Conservation (phyloP, 106 monocot genomes). For the Cymbidium sinense region DNA sequence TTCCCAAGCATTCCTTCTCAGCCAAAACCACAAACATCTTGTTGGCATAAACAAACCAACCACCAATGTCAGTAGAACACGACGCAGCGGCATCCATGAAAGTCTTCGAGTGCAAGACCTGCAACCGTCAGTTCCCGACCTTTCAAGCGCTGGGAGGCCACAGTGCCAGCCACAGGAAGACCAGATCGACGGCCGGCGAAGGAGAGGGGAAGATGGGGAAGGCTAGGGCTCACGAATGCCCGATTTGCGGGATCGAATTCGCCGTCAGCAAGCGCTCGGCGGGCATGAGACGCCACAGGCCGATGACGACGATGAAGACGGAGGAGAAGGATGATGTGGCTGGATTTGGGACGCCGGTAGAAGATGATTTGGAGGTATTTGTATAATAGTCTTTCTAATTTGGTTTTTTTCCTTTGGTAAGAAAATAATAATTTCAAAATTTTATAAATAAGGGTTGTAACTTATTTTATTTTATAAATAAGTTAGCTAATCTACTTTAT, state of each 20-base stretch:
- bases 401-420: too few relatives aligned
- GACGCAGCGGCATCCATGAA: not conserved
- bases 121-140: constrained; percentile 47
- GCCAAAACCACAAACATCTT: too few relatives aligned
- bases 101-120: constrained; percentile 68
- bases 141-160: constrained; percentile 39
- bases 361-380: not conserved
- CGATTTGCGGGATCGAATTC: constrained; percentile 1
- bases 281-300: constrained; percentile 5
- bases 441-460: too few relatives aligned
- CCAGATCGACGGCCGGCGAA: not conserved
- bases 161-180: constrained; percentile 8
- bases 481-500: too few relatives aligned
- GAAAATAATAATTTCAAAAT: too few relatives aligned
- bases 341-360: constrained; percentile 1
- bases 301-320: not conserved
- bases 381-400: too few relatives aligned
- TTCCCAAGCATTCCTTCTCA: too few relatives aligned
- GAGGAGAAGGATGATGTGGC: not conserved
- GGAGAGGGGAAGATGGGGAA: not conserved
- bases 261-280: constrained; percentile 5
- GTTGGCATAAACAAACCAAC: too few relatives aligned
- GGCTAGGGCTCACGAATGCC: not conserved
- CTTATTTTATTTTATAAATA: too few relatives aligned
- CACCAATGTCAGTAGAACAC: not conserved